These are phyloP conservation scores for Blepharisma japonicum DNA, from an alignment of 73 alveolate species.

Conservation along the genomic window DNA sequence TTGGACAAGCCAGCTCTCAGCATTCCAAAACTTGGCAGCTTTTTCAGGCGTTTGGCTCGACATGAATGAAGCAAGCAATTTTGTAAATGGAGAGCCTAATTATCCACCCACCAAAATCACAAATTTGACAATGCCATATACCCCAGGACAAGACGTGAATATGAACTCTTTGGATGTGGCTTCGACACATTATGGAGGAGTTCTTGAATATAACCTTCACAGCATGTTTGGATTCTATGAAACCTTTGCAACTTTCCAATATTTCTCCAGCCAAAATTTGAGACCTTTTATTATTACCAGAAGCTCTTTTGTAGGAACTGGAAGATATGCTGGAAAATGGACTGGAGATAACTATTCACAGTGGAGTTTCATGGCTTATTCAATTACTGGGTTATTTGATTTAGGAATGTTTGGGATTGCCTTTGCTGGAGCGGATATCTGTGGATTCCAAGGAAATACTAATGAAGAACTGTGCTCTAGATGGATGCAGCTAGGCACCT, in stretches of 20 bases:
- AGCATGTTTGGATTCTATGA: slow-evolving; percentile 62
- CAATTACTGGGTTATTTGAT: slow-evolving; percentile 86
- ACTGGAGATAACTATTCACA: slow-evolving; percentile 85
- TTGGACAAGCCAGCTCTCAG: slow-evolving; percentile 62
- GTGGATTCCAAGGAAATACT: slow-evolving; percentile 86
- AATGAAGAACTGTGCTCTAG: slow-evolving; percentile 71
- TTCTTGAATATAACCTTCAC: slow-evolving; percentile 58
- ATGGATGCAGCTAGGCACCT: slow-evolving; percentile 76
- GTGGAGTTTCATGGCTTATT: slow-evolving; percentile 71
- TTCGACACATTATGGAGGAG: slow-evolving; percentile 35
- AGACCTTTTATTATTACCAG: slow-evolving; percentile 85
- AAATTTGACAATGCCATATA: not conserved
- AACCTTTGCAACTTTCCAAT: slow-evolving; percentile 55
- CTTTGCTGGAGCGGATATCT: slow-evolving; percentile 93
- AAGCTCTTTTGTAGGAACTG: slow-evolving; percentile 83
- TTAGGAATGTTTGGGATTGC: slow-evolving; percentile 95
- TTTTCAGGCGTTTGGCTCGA: slow-evolving; percentile 93
- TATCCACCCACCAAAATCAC: slow-evolving; percentile 38
- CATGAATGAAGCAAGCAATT: slow-evolving; percentile 91
- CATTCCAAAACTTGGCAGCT: slow-evolving; percentile 17
- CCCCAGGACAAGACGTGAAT: not conserved
- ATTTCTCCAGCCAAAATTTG: slow-evolving; percentile 47
- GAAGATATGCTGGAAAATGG: slow-evolving; percentile 85
- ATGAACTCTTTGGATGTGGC: slow-evolving; percentile 41
- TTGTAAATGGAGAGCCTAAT: slow-evolving; percentile 55